These are phyloP conservation scores for Pythium vanterpoolii DNA, from an alignment of 352 stramenopile species.

Conservation along the genomic window DNA sequence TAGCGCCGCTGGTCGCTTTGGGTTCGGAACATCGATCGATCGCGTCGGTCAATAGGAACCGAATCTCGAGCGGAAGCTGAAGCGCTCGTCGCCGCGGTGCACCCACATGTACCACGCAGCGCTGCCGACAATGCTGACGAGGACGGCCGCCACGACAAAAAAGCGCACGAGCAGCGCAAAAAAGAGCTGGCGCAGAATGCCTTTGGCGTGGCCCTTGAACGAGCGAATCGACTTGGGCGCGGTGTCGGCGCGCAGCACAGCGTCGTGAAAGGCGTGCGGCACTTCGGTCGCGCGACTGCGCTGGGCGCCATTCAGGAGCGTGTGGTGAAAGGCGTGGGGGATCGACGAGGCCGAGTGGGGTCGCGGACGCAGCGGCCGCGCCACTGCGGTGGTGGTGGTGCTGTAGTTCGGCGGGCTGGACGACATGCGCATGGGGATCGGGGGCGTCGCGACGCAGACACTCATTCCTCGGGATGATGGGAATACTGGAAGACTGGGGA, in stretches of 20 bases:
- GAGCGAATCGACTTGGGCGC: slow-evolving; percentile 54
- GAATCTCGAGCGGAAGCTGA: not conserved
- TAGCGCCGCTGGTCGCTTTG: not conserved
- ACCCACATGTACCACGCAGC: slow-evolving; percentile 20
- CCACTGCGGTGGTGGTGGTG: too few species aligned
- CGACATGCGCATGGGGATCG: not conserved
- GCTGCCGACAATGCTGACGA: slow-evolving; percentile 30
- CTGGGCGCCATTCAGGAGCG: slow-evolving; percentile 17
- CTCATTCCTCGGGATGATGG: slow-evolving; percentile 6
- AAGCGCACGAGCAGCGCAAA: slow-evolving; percentile 56
- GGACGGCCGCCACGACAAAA: slow-evolving; percentile 36
- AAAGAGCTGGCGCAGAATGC: slow-evolving; percentile 62
- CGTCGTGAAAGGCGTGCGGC: slow-evolving; percentile 19
- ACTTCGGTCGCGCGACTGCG: slow-evolving; percentile 6
- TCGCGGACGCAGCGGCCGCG: not conserved
- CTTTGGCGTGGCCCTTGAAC: slow-evolving; percentile 52
- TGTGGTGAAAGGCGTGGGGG: slow-evolving; percentile 17
- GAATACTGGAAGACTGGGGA: slow-evolving; percentile 1
- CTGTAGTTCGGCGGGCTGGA: not conserved
- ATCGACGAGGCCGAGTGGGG: slow-evolving; percentile 15
- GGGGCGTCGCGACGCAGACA: not conserved
- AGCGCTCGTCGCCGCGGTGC: slow-evolving; percentile 2
- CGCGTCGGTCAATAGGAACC: not conserved
- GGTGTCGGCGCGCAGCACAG: slow-evolving; percentile 40
- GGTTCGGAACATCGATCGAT: not conserved